Evolutionary conservation across 805 yeast species (phyloP), one percentile per base, ranked within the genome.

Genomic region (Monosporozyma siamensis): DNA sequence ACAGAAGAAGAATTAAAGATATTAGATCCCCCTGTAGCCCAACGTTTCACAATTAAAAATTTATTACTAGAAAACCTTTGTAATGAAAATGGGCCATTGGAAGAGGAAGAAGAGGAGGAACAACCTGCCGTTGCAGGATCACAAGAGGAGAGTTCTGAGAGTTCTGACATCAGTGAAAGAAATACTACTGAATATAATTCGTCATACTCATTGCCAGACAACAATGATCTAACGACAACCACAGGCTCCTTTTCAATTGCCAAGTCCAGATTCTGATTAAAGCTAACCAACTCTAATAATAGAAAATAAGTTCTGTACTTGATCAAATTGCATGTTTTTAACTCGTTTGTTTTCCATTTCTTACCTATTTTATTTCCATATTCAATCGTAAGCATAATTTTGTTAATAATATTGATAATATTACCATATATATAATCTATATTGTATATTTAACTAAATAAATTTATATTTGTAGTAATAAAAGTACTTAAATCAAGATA

Each of bases 1-100:
- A 79, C 84, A 0, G 49, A 53, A 31, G 77, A 74, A 4, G 87
- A 83, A 42, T 63, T 90, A 44, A 60, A 63, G 2, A 49, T 74
- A 3, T 65, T 92, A 25, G 97, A 90, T 59, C 77, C 77, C 4
- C 71, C 72, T 8, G 82, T 77, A 6, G 80, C 80, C 0, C 76
- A 75, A 45, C 74, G 69, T n/a, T 59, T 70, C 26, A 73, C 79
- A 3, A 54, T 75, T n/a, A 68, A 69, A 48, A 77, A 74, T 46
- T 57, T 68, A 26, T 41, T 55, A n/a, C 39, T 54, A 9, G 53
- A 54, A 21, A 57, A 53, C 17, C 42, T 59, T 5, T 40, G 38
- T 21, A 23, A 27, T 34, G 27, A 20, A 9, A 34, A 25, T 4
- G 21, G 24, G 2, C 6, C 9, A 4, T 14, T 9, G 7, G 22